These are phyloP conservation scores for Penicillium janthinellum DNA, from an alignment of 2,329 filamentous ascomycete genomes.

Conservation along the genomic window DNA sequence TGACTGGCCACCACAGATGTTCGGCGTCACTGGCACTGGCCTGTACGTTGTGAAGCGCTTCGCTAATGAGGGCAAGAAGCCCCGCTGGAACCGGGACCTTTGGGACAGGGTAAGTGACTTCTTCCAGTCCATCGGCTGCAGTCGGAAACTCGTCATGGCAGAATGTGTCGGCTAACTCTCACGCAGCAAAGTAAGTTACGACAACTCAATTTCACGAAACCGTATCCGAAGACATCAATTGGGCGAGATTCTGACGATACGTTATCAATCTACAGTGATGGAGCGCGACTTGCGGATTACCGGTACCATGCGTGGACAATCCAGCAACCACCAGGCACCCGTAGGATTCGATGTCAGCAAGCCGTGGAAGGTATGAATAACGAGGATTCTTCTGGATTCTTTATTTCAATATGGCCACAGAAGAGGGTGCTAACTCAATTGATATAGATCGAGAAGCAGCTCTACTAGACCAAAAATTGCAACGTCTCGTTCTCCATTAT, in stretches of 20 bases:
- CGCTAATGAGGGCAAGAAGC: slow-evolving; percentile 65
- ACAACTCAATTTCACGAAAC: slow-evolving; percentile 5
- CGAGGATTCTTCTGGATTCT: background rate
- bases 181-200: slow-evolving; percentile 56
- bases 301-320: slow-evolving; percentile 62
- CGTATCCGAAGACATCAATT: background rate
- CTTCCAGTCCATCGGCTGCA: slow-evolving; percentile 12
- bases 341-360: slow-evolving; percentile 67
- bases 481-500: slow-evolving; percentile 25
- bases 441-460: slow-evolving; percentile 43
- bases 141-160: slow-evolving; percentile 13
- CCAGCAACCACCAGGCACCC: slow-evolving; percentile 60
- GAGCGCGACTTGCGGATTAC: slow-evolving; percentile 66
- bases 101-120: slow-evolving; percentile 63
- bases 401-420: no score
- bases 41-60: slow-evolving; percentile 60
- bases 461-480: slow-evolving; percentile 36
- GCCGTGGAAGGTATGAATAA: slow-evolving; percentile 61
- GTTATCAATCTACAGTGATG: slow-evolving; percentile 58
- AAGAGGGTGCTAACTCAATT: slow-evolving; percentile 22
- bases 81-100: slow-evolving; percentile 60
- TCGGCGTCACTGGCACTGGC: slow-evolving; percentile 60
- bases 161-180: slow-evolving; percentile 43
- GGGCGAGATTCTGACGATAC: slow-evolving; percentile 28
- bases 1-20: slow-evolving; percentile 53